A percentile compares a stretch with the other conserved stretches of the same genome.
These are phyloP conservation scores for Maudiozyma pseudohumilis DNA, from an alignment of 805 yeast genomes.

Conservation along the genomic window DNA sequence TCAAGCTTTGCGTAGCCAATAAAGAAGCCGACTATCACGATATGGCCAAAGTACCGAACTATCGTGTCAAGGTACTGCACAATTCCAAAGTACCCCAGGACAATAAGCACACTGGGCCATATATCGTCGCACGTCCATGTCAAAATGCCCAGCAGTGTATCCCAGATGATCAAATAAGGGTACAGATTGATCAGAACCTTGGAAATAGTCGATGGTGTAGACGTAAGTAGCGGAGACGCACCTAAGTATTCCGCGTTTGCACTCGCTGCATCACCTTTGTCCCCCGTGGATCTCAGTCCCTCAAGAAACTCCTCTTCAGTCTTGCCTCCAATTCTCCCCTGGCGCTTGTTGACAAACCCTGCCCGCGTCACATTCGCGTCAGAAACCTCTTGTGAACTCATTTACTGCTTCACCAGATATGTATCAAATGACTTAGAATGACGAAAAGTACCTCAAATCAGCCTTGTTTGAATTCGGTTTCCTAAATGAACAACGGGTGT, in stretches of 20 bases:
- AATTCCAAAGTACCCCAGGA: slow-evolving; percentile 37
- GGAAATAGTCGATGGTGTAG: slow-evolving; percentile 87
- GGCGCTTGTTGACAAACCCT: slow-evolving; percentile 19
- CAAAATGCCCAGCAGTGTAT: slow-evolving; percentile 56
- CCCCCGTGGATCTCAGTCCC: slow-evolving; percentile 3
- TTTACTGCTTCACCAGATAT: too few species aligned
- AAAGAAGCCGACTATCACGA: slow-evolving; percentile 48
- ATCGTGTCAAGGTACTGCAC: slow-evolving; percentile 67
- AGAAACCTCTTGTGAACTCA: slow-evolving; percentile 3
- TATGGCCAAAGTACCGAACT: slow-evolving; percentile 71
- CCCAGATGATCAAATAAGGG: slow-evolving; percentile 73
- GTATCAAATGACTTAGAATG: too few species aligned
- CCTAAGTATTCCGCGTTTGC: slow-evolving; percentile 1
- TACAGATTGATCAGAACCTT: slow-evolving; percentile 74
- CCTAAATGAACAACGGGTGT: too few species aligned
- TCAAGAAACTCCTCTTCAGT: slow-evolving; percentile 18
- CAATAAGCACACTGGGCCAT: slow-evolving; percentile 59
- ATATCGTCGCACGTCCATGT: slow-evolving; percentile 90
- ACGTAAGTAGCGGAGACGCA: slow-evolving; percentile 71
- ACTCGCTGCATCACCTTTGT: slow-evolving; percentile 5
- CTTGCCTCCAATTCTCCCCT: slow-evolving; percentile 23
- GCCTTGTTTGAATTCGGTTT: too few species aligned
- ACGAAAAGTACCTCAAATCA: too few species aligned
- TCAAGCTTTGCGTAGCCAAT: slow-evolving; percentile 52
- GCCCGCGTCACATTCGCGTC: slow-evolving; percentile 21